A percentile compares a stretch with the other conserved stretches of the same genome.
These are phyloP conservation scores for Cochlearia excelsa DNA, from an alignment of 345 rosid genomes.

Conservation along the genomic window DNA sequence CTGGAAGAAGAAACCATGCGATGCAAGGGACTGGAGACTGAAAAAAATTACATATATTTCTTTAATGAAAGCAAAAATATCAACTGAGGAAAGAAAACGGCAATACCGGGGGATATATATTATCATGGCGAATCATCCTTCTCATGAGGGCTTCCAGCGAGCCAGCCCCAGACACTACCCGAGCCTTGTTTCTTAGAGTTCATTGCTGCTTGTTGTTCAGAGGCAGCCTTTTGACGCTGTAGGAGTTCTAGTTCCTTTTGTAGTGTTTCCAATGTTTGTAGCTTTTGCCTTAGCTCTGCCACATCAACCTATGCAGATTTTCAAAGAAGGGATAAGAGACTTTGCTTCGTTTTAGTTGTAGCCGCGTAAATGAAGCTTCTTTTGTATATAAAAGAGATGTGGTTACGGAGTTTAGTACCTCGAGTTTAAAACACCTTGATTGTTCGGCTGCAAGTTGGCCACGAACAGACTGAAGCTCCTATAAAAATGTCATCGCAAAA, in stretches of 20 bases:
- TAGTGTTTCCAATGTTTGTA: conserved; percentile 76
- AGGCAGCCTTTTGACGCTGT: conserved; percentile 91
- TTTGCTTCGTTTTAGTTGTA: not conserved
- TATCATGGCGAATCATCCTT: conserved; percentile 34
- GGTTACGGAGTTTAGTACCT: conserved; percentile 47
- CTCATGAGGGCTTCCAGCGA: conserved; percentile 69
- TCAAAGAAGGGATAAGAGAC: not conserved
- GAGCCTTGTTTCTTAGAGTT: conserved; percentile 76
- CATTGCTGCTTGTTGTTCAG: conserved; percentile 84
- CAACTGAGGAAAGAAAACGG: not conserved
- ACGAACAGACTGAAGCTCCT: conserved; percentile 97
- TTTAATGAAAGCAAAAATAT: conserved; percentile 22
- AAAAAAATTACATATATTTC: conserved; percentile 15
- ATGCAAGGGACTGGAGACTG: not conserved
- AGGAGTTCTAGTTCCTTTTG: conserved; percentile 90
- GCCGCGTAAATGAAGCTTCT: too few relatives aligned
- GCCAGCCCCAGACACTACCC: conserved; percentile 98
- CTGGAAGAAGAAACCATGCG: conserved; percentile 12
- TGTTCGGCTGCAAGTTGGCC: conserved; percentile 96
- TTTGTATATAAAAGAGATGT: conserved; percentile 1
- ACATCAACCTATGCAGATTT: conserved; percentile 75
- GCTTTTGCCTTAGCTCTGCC: conserved; percentile 92
- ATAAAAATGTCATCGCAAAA: conserved; percentile 9
- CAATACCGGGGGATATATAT: too few relatives aligned
- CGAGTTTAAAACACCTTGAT: conserved; percentile 95